Percentiles rank a stretch among this genome's conserved stretches.
Evolutionary conservation across 2,329 filamentous ascomycete species (phyloP).

Genomic region (Furcasterigmium furcatum): DNA sequence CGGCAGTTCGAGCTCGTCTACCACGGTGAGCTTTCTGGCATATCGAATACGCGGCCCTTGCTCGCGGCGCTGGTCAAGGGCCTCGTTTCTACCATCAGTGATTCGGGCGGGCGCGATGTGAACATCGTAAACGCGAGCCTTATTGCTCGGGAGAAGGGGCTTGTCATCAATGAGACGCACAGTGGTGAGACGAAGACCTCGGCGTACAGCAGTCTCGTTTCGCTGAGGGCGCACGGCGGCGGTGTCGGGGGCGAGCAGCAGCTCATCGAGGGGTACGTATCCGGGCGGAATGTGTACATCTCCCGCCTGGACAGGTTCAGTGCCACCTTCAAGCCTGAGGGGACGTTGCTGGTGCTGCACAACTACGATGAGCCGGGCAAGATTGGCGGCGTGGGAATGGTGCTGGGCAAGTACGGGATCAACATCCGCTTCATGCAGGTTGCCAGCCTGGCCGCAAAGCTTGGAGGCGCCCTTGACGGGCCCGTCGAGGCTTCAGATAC

Average conservation of each 20-base stretch:
- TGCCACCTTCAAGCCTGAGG: slow-evolving; percentile 70
- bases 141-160: slow-evolving; percentile 70
- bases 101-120: slow-evolving; percentile 63
- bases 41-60: slow-evolving; percentile 74
- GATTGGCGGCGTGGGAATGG: slow-evolving; percentile 74
- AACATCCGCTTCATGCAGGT: slow-evolving; percentile 84
- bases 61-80: slow-evolving; percentile 79
- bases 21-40: slow-evolving; percentile 67
- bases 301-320: slow-evolving; percentile 71
- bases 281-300: slow-evolving; percentile 63
- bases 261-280: slow-evolving; percentile 64
- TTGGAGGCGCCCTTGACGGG: background rate
- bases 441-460: slow-evolving; percentile 42
- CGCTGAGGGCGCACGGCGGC: slow-evolving; percentile 52
- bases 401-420: slow-evolving; percentile 65
- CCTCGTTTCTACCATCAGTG: slow-evolving; percentile 65
- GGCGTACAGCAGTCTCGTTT: slow-evolving; percentile 69
- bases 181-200: slow-evolving; percentile 58
- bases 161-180: slow-evolving; percentile 72
- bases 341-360: slow-evolving; percentile 72
- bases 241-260: slow-evolving; percentile 29
- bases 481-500: slow-evolving; percentile 10
- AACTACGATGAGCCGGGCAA: slow-evolving; percentile 82
- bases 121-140: slow-evolving; percentile 82
- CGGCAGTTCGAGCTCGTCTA: slow-evolving; percentile 75